Evolutionary conservation across 352 stramenopile species (phyloP).

Genomic region (Pythium chondricola): DNA sequence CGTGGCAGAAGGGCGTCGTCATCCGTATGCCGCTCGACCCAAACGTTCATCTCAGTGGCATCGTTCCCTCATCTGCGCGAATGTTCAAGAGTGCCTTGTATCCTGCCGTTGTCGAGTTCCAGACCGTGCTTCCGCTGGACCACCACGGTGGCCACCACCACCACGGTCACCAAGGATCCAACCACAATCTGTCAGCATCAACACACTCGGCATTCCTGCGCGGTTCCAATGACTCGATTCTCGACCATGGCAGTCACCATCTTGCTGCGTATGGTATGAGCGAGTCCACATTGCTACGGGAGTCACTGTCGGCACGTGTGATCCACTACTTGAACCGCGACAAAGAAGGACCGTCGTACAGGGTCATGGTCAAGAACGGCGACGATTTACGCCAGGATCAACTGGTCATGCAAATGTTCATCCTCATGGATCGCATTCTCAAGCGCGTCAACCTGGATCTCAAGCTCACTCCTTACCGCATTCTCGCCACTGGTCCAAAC

Average conservation of each 20-base stretch:
- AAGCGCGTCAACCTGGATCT: slow-evolving; percentile 99
- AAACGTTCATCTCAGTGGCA: slow-evolving; percentile 76
- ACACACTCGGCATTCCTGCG: slow-evolving; percentile 42
- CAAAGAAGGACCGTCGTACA: slow-evolving; percentile 87
- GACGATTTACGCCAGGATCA: slow-evolving; percentile 99
- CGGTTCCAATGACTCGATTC: slow-evolving; percentile 36
- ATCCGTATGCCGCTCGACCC: slow-evolving; percentile 88
- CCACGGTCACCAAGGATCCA: background rate
- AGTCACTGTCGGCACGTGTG: slow-evolving; percentile 69
- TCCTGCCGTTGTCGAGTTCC: slow-evolving; percentile 95
- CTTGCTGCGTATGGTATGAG: background rate
- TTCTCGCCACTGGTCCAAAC: slow-evolving; percentile 81
- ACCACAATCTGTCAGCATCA: slow-evolving; percentile 1
- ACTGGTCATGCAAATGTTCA: slow-evolving; percentile 99
- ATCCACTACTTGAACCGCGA: slow-evolving; percentile 74
- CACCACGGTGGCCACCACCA: slow-evolving; percentile 6
- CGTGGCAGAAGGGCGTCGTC: slow-evolving; percentile 64
- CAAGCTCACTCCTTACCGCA: slow-evolving; percentile 94
- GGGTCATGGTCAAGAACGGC: slow-evolving; percentile 99
- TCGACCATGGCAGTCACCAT: slow-evolving; percentile 10
- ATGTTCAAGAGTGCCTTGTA: slow-evolving; percentile 99
- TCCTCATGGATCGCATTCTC: slow-evolving; percentile 98
- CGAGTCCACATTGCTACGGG: slow-evolving; percentile 36
- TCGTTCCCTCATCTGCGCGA: slow-evolving; percentile 88
- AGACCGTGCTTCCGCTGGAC: slow-evolving; percentile 56